phyloP scores from a whole-genome alignment of 2,329 filamentous ascomycete species.

The Arthroderma sp. region DNA sequence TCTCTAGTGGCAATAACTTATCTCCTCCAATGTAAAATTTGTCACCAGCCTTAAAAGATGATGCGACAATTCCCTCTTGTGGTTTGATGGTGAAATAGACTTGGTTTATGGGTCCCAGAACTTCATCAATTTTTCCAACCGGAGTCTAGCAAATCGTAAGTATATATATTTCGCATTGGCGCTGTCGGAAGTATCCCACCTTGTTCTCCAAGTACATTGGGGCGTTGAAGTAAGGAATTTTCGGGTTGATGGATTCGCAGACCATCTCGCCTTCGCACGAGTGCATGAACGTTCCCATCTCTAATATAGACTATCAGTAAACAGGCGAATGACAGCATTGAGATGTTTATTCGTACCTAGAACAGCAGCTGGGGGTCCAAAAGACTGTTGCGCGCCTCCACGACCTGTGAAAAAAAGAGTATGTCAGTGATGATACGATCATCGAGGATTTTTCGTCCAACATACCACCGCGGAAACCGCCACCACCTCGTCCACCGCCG shows the following conservation, averaged over 20 bases:
- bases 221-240: conserved; percentile 98
- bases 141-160: conserved; percentile 43
- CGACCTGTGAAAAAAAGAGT: conserved; percentile 33
- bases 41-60: conserved; percentile 89
- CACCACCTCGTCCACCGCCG: conserved; percentile 40
- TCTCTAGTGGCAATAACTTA: conserved; percentile 88
- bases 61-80: conserved; percentile 86
- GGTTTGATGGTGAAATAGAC: conserved; percentile 98
- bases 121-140: conserved; percentile 95
- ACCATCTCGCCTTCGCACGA: conserved; percentile 96
- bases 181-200: conserved; percentile 33
- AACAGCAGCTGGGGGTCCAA: conserved; percentile 50
- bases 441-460: no score
- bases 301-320: conserved; percentile 34
- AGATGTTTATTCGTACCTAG: conserved; percentile 32
- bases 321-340: conserved; percentile 1
- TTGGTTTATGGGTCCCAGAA: conserved; percentile 93
- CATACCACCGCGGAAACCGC: conserved; percentile 31
- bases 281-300: conserved; percentile 91
- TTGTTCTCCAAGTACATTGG: conserved; percentile 99
- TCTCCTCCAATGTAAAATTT: conserved; percentile 94
- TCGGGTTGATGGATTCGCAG: conserved; percentile 86
- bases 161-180: not conserved
- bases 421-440: conserved; percentile 2
- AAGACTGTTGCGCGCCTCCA: conserved; percentile 49